phyloP scores from a whole-genome alignment of 2,329 filamentous ascomycete species.

The Claviceps africana region DNA sequence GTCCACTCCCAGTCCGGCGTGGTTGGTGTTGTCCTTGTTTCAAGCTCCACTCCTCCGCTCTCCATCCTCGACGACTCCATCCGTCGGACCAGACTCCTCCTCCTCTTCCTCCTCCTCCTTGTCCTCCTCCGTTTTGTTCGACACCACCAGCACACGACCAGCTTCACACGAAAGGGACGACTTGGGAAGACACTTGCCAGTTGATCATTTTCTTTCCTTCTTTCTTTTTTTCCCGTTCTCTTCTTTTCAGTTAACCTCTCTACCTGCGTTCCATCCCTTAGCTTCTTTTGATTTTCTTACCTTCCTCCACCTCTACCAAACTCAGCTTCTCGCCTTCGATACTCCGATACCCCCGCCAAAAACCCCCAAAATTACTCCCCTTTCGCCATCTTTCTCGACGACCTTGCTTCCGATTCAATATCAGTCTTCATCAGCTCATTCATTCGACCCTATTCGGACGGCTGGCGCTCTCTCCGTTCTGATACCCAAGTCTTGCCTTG shows the following conservation, averaged over 20 bases:
- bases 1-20: not conserved
- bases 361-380: too few species aligned
- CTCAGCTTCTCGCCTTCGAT: slow-evolving; percentile 5
- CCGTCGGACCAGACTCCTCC: slow-evolving; percentile 2
- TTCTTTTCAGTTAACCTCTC: not conserved
- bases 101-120: slow-evolving; percentile 5
- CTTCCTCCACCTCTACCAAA: not conserved
- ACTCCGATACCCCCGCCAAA: slow-evolving; percentile 10
- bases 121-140: slow-evolving; percentile 9
- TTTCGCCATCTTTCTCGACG: slow-evolving; percentile 10
- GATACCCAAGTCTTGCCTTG: slow-evolving; percentile 14
- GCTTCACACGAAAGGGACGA: slow-evolving; percentile 3
- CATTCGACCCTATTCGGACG: not conserved
- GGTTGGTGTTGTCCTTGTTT: not conserved
- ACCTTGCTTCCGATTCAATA: not conserved
- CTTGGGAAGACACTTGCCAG: slow-evolving; percentile 6
- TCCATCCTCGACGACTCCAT: slow-evolving; percentile 5
- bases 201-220: slow-evolving; percentile 1
- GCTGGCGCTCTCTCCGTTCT: slow-evolving; percentile 1
- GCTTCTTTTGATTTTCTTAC: slow-evolving; percentile 4
- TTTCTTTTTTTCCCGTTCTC: not conserved
- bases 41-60: slow-evolving; percentile 3
- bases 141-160: not conserved
- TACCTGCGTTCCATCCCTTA: slow-evolving; percentile 3
- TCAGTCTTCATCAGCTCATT: not conserved